Evolutionary conservation across 208 protist species (phyloP).

Genomic region (Wallacemonas rigidus): DNA sequence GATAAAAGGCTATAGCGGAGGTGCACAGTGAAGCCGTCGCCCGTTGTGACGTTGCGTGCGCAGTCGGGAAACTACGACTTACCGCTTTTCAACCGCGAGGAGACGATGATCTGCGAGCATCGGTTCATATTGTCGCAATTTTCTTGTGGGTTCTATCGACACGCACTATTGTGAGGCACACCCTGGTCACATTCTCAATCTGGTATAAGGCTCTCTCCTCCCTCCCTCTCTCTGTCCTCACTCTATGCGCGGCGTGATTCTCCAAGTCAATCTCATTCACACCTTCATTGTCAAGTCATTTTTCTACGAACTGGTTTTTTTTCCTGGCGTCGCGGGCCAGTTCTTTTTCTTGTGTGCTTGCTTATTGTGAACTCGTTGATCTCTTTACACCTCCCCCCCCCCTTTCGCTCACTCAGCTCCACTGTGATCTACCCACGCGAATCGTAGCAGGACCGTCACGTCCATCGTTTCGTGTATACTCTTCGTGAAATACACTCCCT

Average conservation of each 20-base stretch:
- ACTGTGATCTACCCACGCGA: not conserved
- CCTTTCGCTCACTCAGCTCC: no score
- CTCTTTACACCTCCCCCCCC: conserved; percentile 15
- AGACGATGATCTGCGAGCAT: no score
- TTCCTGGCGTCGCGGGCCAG: not conserved
- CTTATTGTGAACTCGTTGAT: conserved; percentile 7
- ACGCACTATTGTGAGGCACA: no score
- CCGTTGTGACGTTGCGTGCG: no score
- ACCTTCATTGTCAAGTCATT: not conserved
- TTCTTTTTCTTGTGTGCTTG: not conserved
- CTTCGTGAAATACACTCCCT: no score
- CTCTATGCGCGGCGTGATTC: not conserved
- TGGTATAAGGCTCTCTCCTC: not conserved
- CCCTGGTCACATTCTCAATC: no score
- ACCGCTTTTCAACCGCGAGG: no score
- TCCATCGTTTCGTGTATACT: not conserved
- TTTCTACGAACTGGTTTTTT: conserved; percentile 6
- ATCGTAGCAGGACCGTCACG: not conserved
- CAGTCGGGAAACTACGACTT: no score
- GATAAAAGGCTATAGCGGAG: no score
- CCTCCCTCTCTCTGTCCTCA: not conserved
- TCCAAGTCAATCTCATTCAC: conserved; percentile 4
- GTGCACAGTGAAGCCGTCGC: no score
- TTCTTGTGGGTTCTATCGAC: no score
- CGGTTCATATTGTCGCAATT: no score